A percentile compares a stretch with the other conserved stretches of the same genome.
phyloP scores from a whole-genome alignment of 176 grass and related monocot genomes.

The Secale cereale region DNA sequence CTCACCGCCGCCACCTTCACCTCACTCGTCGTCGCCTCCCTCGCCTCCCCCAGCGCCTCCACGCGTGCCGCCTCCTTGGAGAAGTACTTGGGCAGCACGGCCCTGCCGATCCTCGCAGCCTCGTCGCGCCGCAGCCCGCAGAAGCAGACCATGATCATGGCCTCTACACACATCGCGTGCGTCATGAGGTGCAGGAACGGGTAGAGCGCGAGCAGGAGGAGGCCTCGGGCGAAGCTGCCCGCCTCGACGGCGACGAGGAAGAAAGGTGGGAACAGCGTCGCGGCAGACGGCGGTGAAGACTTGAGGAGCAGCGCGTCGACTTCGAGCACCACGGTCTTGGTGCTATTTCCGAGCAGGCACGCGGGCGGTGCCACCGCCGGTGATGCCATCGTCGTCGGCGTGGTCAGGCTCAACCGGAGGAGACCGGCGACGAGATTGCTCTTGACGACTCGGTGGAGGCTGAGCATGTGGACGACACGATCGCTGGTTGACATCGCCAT shows the following conservation, averaged over 20 bases:
- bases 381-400: background rate
- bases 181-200: slow-evolving; percentile 10
- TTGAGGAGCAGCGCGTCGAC: slow-evolving; percentile 29
- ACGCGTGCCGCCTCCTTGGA: background rate
- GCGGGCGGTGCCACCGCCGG: background rate
- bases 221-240: slow-evolving; percentile 23
- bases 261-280: slow-evolving; percentile 21
- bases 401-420: background rate
- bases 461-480: background rate
- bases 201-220: slow-evolving; percentile 26
- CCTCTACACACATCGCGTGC: background rate
- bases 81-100: slow-evolving; percentile 63
- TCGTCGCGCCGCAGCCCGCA: slow-evolving; percentile 36
- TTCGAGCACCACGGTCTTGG: slow-evolving; percentile 7
- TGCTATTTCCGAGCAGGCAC: background rate
- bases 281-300: background rate
- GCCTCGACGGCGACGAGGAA: slow-evolving; percentile 41
- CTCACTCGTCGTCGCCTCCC: background rate
- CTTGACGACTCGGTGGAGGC: background rate
- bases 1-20: slow-evolving; percentile 33
- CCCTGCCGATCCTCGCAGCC: slow-evolving; percentile 36
- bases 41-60: background rate
- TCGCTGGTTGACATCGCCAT: background rate
- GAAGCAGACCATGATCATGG: slow-evolving; percentile 44
- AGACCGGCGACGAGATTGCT: background rate